phyloP scores from a whole-genome alignment of 2,329 filamentous ascomycete genomes.

The Colletotrichum sp. region DNA sequence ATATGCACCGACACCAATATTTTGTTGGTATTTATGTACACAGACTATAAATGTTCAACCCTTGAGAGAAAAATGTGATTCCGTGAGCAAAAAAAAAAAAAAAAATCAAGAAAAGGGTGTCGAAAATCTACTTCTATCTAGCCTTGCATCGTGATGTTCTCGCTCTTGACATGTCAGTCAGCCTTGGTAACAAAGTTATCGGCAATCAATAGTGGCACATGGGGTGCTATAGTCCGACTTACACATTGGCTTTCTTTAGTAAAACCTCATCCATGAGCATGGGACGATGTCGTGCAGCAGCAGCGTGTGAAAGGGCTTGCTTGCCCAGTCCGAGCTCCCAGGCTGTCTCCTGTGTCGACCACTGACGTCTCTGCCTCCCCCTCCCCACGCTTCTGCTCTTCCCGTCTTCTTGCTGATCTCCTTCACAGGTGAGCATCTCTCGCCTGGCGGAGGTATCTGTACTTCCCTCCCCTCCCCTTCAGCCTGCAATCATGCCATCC shows the following conservation, averaged over 20 bases:
- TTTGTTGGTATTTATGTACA: no score
- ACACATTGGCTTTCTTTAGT: not conserved
- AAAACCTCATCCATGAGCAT: not conserved
- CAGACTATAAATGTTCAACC: no score
- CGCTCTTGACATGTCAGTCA: not conserved
- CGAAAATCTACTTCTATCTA: not conserved
- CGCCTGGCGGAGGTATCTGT: not conserved
- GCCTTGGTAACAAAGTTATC: not conserved
- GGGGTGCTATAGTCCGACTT: not conserved
- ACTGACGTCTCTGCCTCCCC: not conserved
- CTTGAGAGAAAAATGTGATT: no score
- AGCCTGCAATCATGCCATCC: not conserved
- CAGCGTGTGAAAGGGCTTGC: not conserved
- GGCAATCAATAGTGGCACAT: not conserved
- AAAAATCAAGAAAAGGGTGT: not conserved
- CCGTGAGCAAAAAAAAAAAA: not conserved
- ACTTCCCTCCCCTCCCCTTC: not conserved
- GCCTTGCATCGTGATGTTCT: not conserved
- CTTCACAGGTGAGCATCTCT: not conserved
- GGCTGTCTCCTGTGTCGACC: not conserved
- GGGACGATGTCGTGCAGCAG: not conserved
- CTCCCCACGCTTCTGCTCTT: not conserved
- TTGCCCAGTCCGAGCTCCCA: not conserved
- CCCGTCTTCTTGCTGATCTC: not conserved
- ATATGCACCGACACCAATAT: no score